Evolutionary conservation across 345 rosid species (phyloP), one percentile per base, ranked within the genome.

Genomic region (Euphorbia tirucalli): DNA sequence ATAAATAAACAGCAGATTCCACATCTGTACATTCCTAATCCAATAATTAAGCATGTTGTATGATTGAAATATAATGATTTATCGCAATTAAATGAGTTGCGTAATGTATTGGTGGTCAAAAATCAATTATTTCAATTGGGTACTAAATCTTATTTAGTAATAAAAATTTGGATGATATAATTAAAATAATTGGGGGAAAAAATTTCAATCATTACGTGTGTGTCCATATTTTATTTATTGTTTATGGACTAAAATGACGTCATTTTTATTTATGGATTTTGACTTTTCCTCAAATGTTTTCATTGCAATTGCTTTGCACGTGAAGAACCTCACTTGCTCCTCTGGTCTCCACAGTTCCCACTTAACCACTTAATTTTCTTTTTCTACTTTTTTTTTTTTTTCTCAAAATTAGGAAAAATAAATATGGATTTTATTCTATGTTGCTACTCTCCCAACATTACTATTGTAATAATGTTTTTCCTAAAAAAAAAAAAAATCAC

Each of bases 311-410:
- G 39, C 65, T 61, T 13, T 61, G 46, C 14, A 61, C 11, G 25
- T 32, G 46, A 61, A 32, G 11, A 31, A 32, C 66, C 46, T 35
- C 46, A 5, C 43, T 14, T 61, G 64, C 64, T 31, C 35, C 6
- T 19, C 46, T 61, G 44, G 25, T 61, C 66, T 35, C 66, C 22
- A 61, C 46, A 61, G 2, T 61, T 61, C 10, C 46, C 41, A 61
- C 46, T 61, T 21, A 35, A 30, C 43, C 1, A 59, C 7, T 46
- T 46, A 8, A 6, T 11, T 46, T 46, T 46, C 11, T 46, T 7
- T 46, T 13, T 41, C 11, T 46, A 0, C 4, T 46, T 15, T 13
- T 46, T 46, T 41, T 1, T 46, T 46, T 16, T 6, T 46, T 46
- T 46, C 52, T 46, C 52, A 15, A 46, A 46, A 5, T 41, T 41